Base-by-base conservation (phyloP, 345 rosid species). In the Cardamine resedifolia region DNA sequence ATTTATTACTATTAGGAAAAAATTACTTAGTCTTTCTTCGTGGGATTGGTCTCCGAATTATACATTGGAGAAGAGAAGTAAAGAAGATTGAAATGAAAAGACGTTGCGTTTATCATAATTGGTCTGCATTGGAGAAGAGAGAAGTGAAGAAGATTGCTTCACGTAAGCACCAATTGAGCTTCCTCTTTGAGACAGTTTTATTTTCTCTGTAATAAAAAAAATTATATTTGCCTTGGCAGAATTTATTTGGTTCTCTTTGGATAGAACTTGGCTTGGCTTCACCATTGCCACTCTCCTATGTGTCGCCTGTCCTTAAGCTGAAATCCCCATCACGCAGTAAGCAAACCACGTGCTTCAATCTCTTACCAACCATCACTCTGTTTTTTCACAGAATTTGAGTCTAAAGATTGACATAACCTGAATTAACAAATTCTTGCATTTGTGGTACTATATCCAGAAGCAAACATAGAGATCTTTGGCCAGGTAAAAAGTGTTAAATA, bases 261-360 rank as follows among this genome's bases (percentile, higher is more conserved):
- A 93, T 80, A 83, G 94, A 70, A 93, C 96, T 21, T 67, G 92
- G n/a, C n/a, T n/a, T n/a, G n/a, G 96, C 24, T 93, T 93, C 76
- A 60, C 88, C 68, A 68, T 90, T 7, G 96, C 94, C 30, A 86
- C 88, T 47, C 34, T 87, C 5, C 94, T 15, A 16, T 87, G 58
- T 87, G n/a, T n/a, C n/a, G n/a, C n/a, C n/a, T n/a, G 96, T 60
- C 97, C 92, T 2, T 78, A 89, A 6, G 90, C 97, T 10, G 98
- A 93, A 81, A 85, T 87, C 61, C 96, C 90, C 38, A 57, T 90
- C 23, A 93, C 90, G 90, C 87, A 84, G 98, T 90, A 81, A 81
- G 56, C 50, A 21, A 28, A 69, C 33, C 43, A 4, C 4, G 30
- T 4, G 9, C 3, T 68, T 66, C 45, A 18, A 10, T 28, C 58